Evolutionary conservation across 164 flowering plant species (phyloP), one percentile per base, ranked within the genome.

Genomic region (Chimonanthus praecox): DNA sequence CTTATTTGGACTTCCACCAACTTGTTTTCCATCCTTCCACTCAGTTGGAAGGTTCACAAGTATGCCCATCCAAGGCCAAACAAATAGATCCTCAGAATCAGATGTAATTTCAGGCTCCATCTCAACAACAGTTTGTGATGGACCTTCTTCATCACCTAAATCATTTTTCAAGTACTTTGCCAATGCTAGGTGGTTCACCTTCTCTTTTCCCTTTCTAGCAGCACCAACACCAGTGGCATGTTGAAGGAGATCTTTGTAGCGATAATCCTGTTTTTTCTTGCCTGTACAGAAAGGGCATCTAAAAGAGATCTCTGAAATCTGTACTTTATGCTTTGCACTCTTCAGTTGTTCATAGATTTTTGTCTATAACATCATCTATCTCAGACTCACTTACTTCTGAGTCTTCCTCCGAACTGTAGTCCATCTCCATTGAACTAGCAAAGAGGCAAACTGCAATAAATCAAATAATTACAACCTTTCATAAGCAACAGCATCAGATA

Each of bases 301-400:
- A 58, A 88, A 82, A 33, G 77, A 79, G 4, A 82, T 87, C 77
- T 86, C 84, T 10, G 81, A 74, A 33, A 68, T 78, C 71, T 74
- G 83, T 44, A 91, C 90, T 74, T 83, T 88, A 51, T 62, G 78
- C 43, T 80, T 84, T 16, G 87, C 92, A 50, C 66, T 47, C 51
- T 68, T 83, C 61, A 94, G 73, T 9, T 83, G 75, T 73, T 85
- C 85, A 73, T 87, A 91, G 0, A 92, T 88, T 64, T 64, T 89
- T 91, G 3, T 85, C 87, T 43, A 18, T 70, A 76, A 82, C 82
- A 7, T 85, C 87, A 47, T 71, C 61, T 16, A 92, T 84, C 80
- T 92, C 98, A 4, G 97, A 92, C n/a, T 94, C 98, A 82, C 98
- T 94, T 20, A 89, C 68, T 50, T 92, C 97, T 20, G 94, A 87